Evolutionary conservation across 139 green algal species (phyloP).

Genomic region (Micromonas pusilla): DNA sequence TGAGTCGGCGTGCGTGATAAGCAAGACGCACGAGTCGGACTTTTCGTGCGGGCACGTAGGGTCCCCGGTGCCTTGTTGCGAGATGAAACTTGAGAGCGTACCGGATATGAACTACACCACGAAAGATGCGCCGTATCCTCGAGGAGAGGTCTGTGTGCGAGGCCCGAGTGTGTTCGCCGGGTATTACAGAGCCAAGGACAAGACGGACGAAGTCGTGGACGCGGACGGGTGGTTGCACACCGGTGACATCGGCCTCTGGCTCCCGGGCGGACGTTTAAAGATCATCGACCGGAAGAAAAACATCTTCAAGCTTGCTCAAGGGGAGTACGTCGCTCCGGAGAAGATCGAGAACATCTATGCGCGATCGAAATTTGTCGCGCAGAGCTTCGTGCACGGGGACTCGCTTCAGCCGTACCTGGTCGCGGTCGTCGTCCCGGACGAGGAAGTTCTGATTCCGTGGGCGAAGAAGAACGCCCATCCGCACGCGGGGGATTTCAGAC

Average conservation of each 20-base stretch:
- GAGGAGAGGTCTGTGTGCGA: constrained; percentile 51
- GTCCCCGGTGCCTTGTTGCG: constrained; percentile 30
- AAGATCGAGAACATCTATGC: constrained; percentile 86
- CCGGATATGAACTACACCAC: constrained; percentile 47
- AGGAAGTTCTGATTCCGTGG: constrained; percentile 62
- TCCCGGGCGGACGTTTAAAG: constrained; percentile 61
- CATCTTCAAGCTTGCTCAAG: constrained; percentile 88
- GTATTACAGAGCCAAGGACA: constrained; percentile 45
- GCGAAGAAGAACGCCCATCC: constrained; percentile 23
- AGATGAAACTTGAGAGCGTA: constrained; percentile 48
- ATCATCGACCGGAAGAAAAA: constrained; percentile 80
- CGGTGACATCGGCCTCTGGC: constrained; percentile 47
- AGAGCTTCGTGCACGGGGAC: constrained; percentile 48
- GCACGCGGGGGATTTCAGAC: background rate
- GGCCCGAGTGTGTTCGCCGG: constrained; percentile 44
- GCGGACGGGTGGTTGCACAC: constrained; percentile 50
- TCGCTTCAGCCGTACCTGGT: constrained; percentile 42
- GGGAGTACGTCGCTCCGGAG: constrained; percentile 96
- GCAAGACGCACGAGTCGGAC: constrained; percentile 33
- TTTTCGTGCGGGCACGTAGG: constrained; percentile 39
- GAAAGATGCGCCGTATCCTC: constrained; percentile 40
- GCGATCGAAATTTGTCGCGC: constrained; percentile 38
- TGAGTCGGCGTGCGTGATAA: constrained; percentile 79
- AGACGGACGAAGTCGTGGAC: constrained; percentile 47
- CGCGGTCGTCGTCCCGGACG: constrained; percentile 81